Conservation (phyloP, 768 basidiomycete species). For the Tulasnella sp. region DNA sequence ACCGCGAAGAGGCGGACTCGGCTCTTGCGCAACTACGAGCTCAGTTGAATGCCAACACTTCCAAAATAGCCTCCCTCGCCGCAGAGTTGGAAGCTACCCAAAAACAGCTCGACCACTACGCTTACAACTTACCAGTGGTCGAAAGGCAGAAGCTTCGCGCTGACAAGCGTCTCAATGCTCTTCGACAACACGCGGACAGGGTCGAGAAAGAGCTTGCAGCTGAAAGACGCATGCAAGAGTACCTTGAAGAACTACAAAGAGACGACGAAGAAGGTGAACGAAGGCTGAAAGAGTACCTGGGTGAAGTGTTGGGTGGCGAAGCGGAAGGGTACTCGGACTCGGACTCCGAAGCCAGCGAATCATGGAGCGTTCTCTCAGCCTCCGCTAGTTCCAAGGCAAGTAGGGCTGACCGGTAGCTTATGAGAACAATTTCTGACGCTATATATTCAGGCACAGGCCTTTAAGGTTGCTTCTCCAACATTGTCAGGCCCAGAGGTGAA, state of each 20-base stretch:
- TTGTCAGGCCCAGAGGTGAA: background rate
- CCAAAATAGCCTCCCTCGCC: slow-evolving; percentile 27
- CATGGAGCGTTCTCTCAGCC: slow-evolving; percentile 17
- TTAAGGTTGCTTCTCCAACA: background rate
- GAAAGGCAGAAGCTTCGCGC: slow-evolving; percentile 13
- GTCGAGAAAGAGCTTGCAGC: slow-evolving; percentile 24
- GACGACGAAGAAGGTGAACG: slow-evolving; percentile 26
- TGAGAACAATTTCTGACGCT: background rate
- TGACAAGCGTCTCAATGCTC: slow-evolving; percentile 22
- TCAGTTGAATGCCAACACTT: slow-evolving; percentile 11
- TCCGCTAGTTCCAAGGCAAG: background rate
- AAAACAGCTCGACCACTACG: slow-evolving; percentile 22
- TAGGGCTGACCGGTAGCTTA: background rate
- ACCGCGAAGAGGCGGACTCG: slow-evolving; percentile 17
- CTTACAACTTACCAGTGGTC: slow-evolving; percentile 17
- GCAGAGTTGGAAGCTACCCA: slow-evolving; percentile 25
- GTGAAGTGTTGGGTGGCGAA: slow-evolving; percentile 26
- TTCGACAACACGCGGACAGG: slow-evolving; percentile 25
- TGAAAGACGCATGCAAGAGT: slow-evolving; percentile 26
- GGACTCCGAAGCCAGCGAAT: slow-evolving; percentile 28
- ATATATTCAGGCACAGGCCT: background rate
- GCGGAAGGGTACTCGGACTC: slow-evolving; percentile 28
- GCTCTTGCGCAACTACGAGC: slow-evolving; percentile 11
- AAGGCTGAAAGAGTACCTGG: slow-evolving; percentile 32
- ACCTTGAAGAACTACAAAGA: slow-evolving; percentile 28